A percentile compares a stretch with the other conserved stretches of the same genome.
Evolutionary conservation across 1,284 basidiomycete species (phyloP).

Genomic region (Entoloma clypeatum): DNA sequence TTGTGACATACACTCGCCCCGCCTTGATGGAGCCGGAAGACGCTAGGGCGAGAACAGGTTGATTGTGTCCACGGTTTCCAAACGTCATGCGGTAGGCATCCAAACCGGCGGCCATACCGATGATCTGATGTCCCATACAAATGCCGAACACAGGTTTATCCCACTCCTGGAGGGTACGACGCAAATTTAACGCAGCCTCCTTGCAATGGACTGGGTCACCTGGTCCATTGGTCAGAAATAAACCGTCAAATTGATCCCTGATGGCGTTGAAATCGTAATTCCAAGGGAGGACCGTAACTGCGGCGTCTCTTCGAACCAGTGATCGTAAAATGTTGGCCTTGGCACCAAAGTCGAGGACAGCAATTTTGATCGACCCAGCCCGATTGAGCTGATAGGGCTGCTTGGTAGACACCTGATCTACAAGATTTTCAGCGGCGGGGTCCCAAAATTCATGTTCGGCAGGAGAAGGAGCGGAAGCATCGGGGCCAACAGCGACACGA

Average conservation of each 20-base stretch:
- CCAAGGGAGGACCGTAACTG: constrained; percentile 97
- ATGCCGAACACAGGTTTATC: constrained; percentile 94
- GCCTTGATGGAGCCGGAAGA: constrained; percentile 89
- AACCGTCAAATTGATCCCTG: constrained; percentile 88
- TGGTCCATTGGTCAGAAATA: constrained; percentile 96
- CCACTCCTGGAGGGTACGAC: constrained; percentile 85
- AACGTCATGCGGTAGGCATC: constrained; percentile 98
- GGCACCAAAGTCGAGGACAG: constrained; percentile 94
- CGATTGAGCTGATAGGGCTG: constrained; percentile 86
- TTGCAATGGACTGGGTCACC: constrained; percentile 91
- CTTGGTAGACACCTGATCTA: constrained; percentile 90
- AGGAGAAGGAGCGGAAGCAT: constrained; percentile 62
- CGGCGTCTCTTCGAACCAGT: constrained; percentile 85
- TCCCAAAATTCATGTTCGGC: constrained; percentile 81
- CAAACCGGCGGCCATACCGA: constrained; percentile 94
- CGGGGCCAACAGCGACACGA: constrained; percentile 80
- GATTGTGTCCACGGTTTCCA: constrained; percentile 99
- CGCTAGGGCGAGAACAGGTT: constrained; percentile 93
- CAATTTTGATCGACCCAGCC: constrained; percentile 84
- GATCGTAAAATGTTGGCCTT: constrained; percentile 97
- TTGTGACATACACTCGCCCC: constrained; percentile 96
- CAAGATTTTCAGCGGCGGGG: constrained; percentile 88
- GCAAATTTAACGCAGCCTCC: constrained; percentile 80
- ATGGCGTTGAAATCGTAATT: constrained; percentile 93
- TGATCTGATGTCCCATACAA: constrained; percentile 98